Percentiles rank a stretch among this genome's conserved stretches.
Conservation (phyloP, 1,139 yeast genomes). For the Diutina rugosa region DNA sequence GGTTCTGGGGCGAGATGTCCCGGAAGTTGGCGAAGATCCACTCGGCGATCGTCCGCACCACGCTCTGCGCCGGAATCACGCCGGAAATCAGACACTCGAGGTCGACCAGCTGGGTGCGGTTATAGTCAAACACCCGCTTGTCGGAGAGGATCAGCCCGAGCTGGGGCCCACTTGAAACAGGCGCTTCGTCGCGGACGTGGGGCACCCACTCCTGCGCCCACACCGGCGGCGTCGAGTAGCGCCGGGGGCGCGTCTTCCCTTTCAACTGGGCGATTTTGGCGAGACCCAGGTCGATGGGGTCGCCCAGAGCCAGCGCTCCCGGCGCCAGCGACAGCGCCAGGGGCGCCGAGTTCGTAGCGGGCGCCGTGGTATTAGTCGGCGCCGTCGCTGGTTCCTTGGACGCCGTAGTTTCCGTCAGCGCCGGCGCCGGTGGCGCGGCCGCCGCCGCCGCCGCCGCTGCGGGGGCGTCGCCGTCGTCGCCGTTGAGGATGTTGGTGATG, state of each 20-base stretch:
- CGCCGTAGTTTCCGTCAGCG: neutral
- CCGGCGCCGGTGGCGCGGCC: neutral
- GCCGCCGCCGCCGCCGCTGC: conserved; percentile 6
- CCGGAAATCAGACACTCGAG: conserved; percentile 55
- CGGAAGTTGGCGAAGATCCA: conserved; percentile 80
- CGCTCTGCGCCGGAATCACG: conserved; percentile 68
- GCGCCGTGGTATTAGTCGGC: too few relatives aligned
- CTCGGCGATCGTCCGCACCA: conserved; percentile 70
- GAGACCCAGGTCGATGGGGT: conserved; percentile 7
- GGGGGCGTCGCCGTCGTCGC: conserved; percentile 25
- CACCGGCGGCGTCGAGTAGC: conserved; percentile 56
- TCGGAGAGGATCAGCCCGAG: conserved; percentile 5
- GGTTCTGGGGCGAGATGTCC: conserved; percentile 45
- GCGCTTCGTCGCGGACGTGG: conserved; percentile 5
- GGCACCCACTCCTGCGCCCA: conserved; percentile 78
- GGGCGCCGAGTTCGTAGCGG: neutral
- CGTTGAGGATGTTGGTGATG: conserved; percentile 35
- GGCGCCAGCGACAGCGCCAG: neutral
- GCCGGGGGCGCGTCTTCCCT: conserved; percentile 35
- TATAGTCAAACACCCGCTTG: conserved; percentile 23
- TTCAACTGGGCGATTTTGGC: conserved; percentile 9
- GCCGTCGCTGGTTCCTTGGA: neutral
- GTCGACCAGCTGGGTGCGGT: conserved; percentile 25
- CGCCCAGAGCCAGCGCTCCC: neutral
- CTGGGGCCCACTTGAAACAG: neutral